phyloP scores from a whole-genome alignment of 495 filamentous ascomycete species.

The Penicillium mononematosum region DNA sequence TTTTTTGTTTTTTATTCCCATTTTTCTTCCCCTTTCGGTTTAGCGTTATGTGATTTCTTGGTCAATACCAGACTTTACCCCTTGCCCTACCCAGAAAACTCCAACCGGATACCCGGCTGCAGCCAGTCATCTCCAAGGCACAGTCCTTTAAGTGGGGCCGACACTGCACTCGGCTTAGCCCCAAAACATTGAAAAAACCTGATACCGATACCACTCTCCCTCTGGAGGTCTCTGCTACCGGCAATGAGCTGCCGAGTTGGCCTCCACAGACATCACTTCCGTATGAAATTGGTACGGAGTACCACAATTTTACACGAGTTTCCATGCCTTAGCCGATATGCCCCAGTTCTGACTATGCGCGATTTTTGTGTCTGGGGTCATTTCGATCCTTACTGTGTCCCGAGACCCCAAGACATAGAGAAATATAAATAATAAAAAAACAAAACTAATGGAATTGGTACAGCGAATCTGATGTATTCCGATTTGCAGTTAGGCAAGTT shows the following conservation, averaged over 20 bases:
- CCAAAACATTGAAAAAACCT: background rate
- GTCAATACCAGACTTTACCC: slow-evolving; percentile 16
- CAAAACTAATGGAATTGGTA: slow-evolving; percentile 9
- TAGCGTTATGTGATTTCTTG: slow-evolving; percentile 2
- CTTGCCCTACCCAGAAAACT: slow-evolving; percentile 12
- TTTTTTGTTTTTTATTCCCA: background rate
- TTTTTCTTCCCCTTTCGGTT: slow-evolving; percentile 1
- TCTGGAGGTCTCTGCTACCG: slow-evolving; percentile 5
- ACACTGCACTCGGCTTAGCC: slow-evolving; percentile 2
- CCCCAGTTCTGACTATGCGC: slow-evolving; percentile 28
- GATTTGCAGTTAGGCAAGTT: background rate
- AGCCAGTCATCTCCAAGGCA: slow-evolving; percentile 11
- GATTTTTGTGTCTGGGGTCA: slow-evolving; percentile 26
- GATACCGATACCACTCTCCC: slow-evolving; percentile 5
- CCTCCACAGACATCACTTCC: slow-evolving; percentile 9
- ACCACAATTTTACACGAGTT: background rate
- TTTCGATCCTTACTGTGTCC: slow-evolving; percentile 1
- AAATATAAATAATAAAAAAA: slow-evolving; percentile 1
- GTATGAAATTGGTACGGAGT: background rate
- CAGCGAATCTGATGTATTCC: slow-evolving; percentile 1
- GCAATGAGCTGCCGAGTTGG: slow-evolving; percentile 13
- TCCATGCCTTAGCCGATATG: slow-evolving; percentile 17
- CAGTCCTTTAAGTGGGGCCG: slow-evolving; percentile 2
- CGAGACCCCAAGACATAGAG: slow-evolving; percentile 5
- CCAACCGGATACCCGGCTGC: slow-evolving; percentile 5